These are phyloP conservation scores for Grosmannia penicillata DNA, from an alignment of 2,329 filamentous ascomycete genomes.

Conservation along the genomic window DNA sequence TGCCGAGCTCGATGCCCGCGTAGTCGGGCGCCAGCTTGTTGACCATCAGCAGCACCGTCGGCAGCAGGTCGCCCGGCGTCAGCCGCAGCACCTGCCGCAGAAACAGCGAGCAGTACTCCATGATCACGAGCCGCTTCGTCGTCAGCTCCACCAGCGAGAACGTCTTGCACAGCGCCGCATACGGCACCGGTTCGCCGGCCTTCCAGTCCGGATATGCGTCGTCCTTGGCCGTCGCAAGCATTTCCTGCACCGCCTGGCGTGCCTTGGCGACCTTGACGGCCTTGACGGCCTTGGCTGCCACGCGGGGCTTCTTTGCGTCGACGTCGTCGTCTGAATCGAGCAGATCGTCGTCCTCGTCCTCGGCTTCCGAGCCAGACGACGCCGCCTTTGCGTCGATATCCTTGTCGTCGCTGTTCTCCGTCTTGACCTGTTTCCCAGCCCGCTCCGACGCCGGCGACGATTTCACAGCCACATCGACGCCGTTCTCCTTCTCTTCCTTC, in stretches of 20 bases:
- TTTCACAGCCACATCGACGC: too few species aligned
- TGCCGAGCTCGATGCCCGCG: conserved; percentile 91
- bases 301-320: conserved; percentile 23
- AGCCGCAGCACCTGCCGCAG: conserved; percentile 86
- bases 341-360: conserved; percentile 29
- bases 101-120: conserved; percentile 79
- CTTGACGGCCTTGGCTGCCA: conserved; percentile 47
- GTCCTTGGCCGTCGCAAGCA: conserved; percentile 60
- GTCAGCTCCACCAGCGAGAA: conserved; percentile 94
- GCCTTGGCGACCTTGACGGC: conserved; percentile 59
- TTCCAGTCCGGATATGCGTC: conserved; percentile 96
- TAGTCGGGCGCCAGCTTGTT: conserved; percentile 97
- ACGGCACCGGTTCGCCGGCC: conserved; percentile 74
- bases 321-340: conserved; percentile 25
- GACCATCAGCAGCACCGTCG: conserved; percentile 88
- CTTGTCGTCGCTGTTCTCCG: not conserved
- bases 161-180: conserved; percentile 84
- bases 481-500: conserved; percentile 27
- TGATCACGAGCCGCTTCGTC: conserved; percentile 76
- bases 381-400: conserved; percentile 21
- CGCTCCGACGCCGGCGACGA: too few species aligned
- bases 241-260: conserved; percentile 67
- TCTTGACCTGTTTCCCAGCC: too few species aligned
- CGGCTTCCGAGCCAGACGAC: conserved; percentile 14
- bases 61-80: conserved; percentile 73